Conservation (phyloP, 2,329 filamentous ascomycete species). For the Drechslerella coelobrocha region DNA sequence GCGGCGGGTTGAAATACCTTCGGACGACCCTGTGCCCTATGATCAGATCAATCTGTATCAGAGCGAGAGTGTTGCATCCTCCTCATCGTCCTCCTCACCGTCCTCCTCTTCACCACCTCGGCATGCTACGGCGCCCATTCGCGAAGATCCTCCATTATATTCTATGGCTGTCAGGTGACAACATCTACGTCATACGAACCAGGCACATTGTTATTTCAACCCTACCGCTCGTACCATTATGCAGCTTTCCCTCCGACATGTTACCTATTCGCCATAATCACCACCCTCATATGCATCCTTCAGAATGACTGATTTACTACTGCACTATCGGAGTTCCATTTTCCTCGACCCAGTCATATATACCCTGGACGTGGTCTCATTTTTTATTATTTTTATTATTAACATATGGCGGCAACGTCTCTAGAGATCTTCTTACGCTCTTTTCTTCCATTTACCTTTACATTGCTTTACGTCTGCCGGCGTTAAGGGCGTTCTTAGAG, state of each 20-base stretch:
- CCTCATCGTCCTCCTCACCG: constrained; percentile 30
- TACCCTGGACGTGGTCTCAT: not conserved
- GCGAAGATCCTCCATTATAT: constrained; percentile 43
- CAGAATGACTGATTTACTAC: not conserved
- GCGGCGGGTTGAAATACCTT: constrained; percentile 15
- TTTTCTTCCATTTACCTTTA: not conserved
- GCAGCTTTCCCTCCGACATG: not conserved
- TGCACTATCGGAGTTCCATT: not conserved
- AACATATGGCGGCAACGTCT: constrained; percentile 17
- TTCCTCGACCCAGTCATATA: not conserved
- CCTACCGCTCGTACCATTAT: too few relatives aligned
- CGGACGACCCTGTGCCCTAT: constrained; percentile 34
- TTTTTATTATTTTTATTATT: too few relatives aligned
- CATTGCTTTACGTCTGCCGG: constrained; percentile 14
- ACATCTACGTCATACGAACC: not conserved
- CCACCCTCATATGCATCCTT: not conserved
- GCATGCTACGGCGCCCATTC: constrained; percentile 16
- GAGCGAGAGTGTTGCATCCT: constrained; percentile 29
- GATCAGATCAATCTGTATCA: constrained; percentile 42
- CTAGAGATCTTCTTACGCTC: not conserved
- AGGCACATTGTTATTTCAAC: too few relatives aligned
- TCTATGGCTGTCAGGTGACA: constrained; percentile 30
- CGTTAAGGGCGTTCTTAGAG: constrained; percentile 43
- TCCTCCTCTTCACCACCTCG: not conserved
- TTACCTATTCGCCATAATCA: constrained; percentile 28